phyloP scores from a whole-genome alignment of 23 red algal species.

The Pyropia haitanensis region DNA sequence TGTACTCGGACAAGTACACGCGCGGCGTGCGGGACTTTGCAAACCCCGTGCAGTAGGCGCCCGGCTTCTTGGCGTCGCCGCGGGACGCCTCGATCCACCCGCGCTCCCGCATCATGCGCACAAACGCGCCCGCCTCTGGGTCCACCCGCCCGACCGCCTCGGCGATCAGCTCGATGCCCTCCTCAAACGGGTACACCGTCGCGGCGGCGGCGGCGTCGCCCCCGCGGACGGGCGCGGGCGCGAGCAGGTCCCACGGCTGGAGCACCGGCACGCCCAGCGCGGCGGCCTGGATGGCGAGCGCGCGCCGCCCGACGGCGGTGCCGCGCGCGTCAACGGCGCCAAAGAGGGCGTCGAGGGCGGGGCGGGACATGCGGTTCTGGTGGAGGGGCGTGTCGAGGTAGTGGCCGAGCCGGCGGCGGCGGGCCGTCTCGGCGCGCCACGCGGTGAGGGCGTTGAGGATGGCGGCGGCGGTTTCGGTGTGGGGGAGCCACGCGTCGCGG shows the following conservation, averaged over 20 bases:
- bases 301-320: slow-evolving; percentile 35
- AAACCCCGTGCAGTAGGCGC: slow-evolving; percentile 70
- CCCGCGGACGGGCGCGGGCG: not conserved
- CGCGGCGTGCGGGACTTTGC: slow-evolving; percentile 49
- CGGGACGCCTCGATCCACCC: slow-evolving; percentile 67
- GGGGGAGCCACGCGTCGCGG: slow-evolving; percentile 55
- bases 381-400: slow-evolving; percentile 50
- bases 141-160: slow-evolving; percentile 53
- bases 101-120: slow-evolving; percentile 50
- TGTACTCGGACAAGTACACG: slow-evolving; percentile 64
- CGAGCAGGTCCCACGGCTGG: slow-evolving; percentile 60
- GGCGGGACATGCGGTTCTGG: slow-evolving; percentile 37
- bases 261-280: slow-evolving; percentile 27
- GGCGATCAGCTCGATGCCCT: slow-evolving; percentile 64
- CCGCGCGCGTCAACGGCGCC: slow-evolving; percentile 26
- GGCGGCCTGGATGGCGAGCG: slow-evolving; percentile 42
- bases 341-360: slow-evolving; percentile 38
- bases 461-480: slow-evolving; percentile 55
- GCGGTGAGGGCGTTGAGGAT: slow-evolving; percentile 52
- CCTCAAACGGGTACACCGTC: slow-evolving; percentile 58
- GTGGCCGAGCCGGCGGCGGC: slow-evolving; percentile 24
- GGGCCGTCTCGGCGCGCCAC: slow-evolving; percentile 50
- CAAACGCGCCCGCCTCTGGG: slow-evolving; percentile 31
- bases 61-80: slow-evolving; percentile 61
- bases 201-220: slow-evolving; percentile 23